Evolutionary conservation across 2,329 filamentous ascomycete species (phyloP).

Genomic region (Phaeophleospora eucalypticola): DNA sequence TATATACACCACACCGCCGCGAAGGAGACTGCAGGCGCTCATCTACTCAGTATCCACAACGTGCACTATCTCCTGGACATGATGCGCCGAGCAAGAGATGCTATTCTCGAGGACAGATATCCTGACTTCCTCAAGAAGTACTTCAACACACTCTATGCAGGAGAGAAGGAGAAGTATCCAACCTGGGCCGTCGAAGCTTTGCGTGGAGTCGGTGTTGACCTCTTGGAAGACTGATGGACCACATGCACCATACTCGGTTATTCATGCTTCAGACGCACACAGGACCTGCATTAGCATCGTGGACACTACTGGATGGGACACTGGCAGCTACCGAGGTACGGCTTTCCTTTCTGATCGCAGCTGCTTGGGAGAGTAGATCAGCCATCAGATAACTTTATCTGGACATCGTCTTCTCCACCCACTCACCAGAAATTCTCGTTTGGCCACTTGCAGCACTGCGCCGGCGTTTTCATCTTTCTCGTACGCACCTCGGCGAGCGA

Average conservation of each 20-base stretch:
- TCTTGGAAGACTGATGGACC: constrained; percentile 43
- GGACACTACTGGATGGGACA: neutral
- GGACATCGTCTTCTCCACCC: too few relatives aligned
- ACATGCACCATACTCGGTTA: neutral
- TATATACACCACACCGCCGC: constrained; percentile 87
- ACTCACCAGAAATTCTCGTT: too few relatives aligned
- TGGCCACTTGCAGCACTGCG: too few relatives aligned
- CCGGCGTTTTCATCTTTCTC: too few relatives aligned
- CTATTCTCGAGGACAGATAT: constrained; percentile 53
- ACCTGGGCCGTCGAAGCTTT: constrained; percentile 81
- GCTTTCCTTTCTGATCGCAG: too few relatives aligned
- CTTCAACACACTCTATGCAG: constrained; percentile 68
- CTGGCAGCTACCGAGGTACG: too few relatives aligned
- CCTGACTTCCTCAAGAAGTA: constrained; percentile 74
- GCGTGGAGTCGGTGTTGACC: constrained; percentile 71
- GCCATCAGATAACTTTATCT: too few relatives aligned
- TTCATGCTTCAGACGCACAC: neutral
- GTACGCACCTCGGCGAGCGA: too few relatives aligned
- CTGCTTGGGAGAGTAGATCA: too few relatives aligned
- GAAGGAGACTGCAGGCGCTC: constrained; percentile 92
- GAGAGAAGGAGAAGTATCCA: constrained; percentile 64
- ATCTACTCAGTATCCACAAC: constrained; percentile 86
- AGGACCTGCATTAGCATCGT: neutral
- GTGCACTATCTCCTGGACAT: constrained; percentile 85
- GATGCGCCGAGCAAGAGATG: constrained; percentile 69